phyloP scores from a whole-genome alignment of 139 green algal genomes.

The Coccomyxa sp. region DNA sequence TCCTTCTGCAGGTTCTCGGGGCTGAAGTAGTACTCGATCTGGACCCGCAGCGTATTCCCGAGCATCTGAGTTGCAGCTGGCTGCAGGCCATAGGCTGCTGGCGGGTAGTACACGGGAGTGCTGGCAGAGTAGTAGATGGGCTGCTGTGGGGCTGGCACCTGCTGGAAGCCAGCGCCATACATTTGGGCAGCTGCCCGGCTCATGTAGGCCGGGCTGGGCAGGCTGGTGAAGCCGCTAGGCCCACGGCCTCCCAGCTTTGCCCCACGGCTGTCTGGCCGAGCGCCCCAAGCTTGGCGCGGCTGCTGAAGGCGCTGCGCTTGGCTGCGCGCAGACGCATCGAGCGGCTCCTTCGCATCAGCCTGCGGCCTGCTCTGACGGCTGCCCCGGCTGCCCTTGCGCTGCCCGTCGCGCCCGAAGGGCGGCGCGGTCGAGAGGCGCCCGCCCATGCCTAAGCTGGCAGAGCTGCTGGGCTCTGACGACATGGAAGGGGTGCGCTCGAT shows the following conservation, averaged over 20 bases:
- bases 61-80: constrained; percentile 23
- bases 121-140: constrained; percentile 28
- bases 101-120: constrained; percentile 70
- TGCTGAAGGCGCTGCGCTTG: background rate
- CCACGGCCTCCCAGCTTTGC: background rate
- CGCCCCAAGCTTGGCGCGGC: background rate
- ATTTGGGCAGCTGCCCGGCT: constrained; percentile 5
- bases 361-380: background rate
- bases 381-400: background rate
- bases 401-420: background rate
- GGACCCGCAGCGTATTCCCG: constrained; percentile 50
- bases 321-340: constrained; percentile 2
- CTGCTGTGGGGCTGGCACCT: constrained; percentile 4
- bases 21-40: constrained; percentile 98
- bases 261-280: constrained; percentile 1
- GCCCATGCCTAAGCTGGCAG: background rate
- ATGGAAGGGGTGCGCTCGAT: background rate
- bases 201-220: background rate
- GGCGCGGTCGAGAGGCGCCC: background rate
- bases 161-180: background rate
- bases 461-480: background rate
- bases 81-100: constrained; percentile 41
- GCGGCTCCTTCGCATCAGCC: constrained; percentile 10
- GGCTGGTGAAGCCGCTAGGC: background rate
- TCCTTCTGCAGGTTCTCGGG: constrained; percentile 92